Percentiles rank a stretch among this genome's conserved stretches.
Conservation (phyloP, 1,139 yeast species). For the Geotrichum phurueaensis region DNA sequence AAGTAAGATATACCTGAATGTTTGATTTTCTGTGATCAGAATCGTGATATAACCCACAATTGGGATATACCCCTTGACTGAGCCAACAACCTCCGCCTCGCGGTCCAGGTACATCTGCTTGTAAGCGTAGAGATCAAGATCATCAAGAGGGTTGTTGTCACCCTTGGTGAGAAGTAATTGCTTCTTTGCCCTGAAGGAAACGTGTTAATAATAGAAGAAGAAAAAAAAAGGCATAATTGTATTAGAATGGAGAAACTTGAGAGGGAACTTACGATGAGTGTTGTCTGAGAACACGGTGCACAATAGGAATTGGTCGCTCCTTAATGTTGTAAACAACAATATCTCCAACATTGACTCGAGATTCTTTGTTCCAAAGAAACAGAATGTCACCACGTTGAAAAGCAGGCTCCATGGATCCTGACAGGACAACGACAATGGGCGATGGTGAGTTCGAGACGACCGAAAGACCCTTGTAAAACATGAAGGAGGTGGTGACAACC, state of each 20-base stretch:
- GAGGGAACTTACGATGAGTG: constrained; percentile 40
- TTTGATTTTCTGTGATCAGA: constrained; percentile 80
- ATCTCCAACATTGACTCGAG: constrained; percentile 75
- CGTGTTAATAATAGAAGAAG: constrained; percentile 22
- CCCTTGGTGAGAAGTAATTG: constrained; percentile 90
- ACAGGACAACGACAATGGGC: constrained; percentile 91
- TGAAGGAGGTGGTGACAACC: constrained; percentile 81
- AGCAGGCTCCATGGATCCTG: constrained; percentile 99
- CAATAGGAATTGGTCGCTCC: constrained; percentile 84
- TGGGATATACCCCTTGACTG: constrained; percentile 90
- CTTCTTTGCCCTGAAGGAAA: constrained; percentile 36
- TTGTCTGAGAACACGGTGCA: constrained; percentile 86
- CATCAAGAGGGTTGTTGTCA: constrained; percentile 91
- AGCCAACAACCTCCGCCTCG: constrained; percentile 73
- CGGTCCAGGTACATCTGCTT: constrained; percentile 73
- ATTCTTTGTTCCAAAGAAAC: constrained; percentile 81
- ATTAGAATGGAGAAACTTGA: constrained; percentile 19
- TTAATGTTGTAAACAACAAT: constrained; percentile 88
- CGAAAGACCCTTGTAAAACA: constrained; percentile 84
- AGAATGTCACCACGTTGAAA: constrained; percentile 96
- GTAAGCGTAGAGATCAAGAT: constrained; percentile 73
- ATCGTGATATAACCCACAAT: constrained; percentile 87
- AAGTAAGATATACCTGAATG: constrained; percentile 63
- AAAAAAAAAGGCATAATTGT: constrained; percentile 16
- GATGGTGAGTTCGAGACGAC: constrained; percentile 78